Percentiles rank a stretch among this genome's conserved stretches.
Conservation (phyloP, 352 stramenopile species). For the Peronospora tabacina region DNA sequence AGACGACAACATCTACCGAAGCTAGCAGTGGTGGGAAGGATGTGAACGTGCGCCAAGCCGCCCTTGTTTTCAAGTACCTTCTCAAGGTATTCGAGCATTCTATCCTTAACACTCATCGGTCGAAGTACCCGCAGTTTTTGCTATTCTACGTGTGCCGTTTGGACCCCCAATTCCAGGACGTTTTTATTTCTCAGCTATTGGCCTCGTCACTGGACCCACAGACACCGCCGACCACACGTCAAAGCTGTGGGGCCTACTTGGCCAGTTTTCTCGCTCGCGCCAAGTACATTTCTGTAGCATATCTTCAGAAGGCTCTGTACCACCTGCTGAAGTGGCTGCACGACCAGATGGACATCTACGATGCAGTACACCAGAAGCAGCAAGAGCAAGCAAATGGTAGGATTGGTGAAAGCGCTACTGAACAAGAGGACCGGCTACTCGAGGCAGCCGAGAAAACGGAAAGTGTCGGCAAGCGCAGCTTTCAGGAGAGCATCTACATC, state of each 20-base stretch:
- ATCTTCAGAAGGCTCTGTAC: conserved; percentile 90
- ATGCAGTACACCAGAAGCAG: conserved; percentile 34
- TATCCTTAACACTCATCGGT: conserved; percentile 85
- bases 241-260: conserved; percentile 92
- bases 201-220: conserved; percentile 70
- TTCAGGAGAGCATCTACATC: conserved; percentile 72
- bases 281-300: conserved; percentile 89
- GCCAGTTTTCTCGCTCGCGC: conserved; percentile 93
- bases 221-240: conserved; percentile 81
- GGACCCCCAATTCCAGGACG: conserved; percentile 70
- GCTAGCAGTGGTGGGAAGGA: conserved; percentile 12
- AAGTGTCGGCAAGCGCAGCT: conserved; percentile 16
- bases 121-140: conserved; percentile 90
- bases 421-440: conserved; percentile 23
- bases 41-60: conserved; percentile 41
- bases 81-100: conserved; percentile 83
- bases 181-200: conserved; percentile 79
- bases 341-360: conserved; percentile 89
- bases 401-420: conserved; percentile 12
- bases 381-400: conserved; percentile 5
- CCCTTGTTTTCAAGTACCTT: conserved; percentile 65
- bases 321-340: conserved; percentile 92
- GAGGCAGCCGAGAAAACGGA: conserved; percentile 29
- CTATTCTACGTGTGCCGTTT: conserved; percentile 84
- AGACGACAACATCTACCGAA: neutral